phyloP scores from a whole-genome alignment of 129 eudicot genomes.

The Tanacetum coccineum region DNA sequence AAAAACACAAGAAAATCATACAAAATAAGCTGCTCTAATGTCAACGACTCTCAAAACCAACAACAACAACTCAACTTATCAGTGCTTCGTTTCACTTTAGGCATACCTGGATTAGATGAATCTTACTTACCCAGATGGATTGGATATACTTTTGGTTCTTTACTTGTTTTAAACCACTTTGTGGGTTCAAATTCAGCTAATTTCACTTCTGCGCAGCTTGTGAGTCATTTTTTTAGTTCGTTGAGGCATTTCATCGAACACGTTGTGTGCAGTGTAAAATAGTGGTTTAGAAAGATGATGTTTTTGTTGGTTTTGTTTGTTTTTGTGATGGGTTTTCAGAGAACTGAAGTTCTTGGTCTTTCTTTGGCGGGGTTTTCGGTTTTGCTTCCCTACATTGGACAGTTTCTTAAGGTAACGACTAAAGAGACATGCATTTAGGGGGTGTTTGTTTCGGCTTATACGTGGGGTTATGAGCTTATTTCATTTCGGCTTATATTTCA shows the following conservation, averaged over 20 bases:
- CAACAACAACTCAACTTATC: slow-evolving; percentile 86
- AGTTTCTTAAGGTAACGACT: slow-evolving; percentile 95
- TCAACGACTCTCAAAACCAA: slow-evolving; percentile 25
- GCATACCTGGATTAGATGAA: slow-evolving; percentile 88
- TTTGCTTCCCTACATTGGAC: slow-evolving; percentile 75
- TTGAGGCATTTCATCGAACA: slow-evolving; percentile 20
- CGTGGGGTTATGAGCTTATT: no score
- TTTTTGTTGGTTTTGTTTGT: not conserved
- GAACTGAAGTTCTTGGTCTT: slow-evolving; percentile 76
- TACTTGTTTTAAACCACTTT: slow-evolving; percentile 64
- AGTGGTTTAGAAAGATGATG: not conserved
- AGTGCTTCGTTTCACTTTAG: slow-evolving; percentile 90
- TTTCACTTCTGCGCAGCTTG: slow-evolving; percentile 69
- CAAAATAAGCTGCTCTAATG: slow-evolving; percentile 35
- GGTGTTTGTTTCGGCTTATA: no score
- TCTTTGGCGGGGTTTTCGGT: slow-evolving; percentile 75
- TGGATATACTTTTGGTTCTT: slow-evolving; percentile 74
- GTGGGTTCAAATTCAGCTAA: slow-evolving; percentile 51
- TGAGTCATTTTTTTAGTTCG: slow-evolving; percentile 35
- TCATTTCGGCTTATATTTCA: no score
- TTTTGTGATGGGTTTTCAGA: slow-evolving; percentile 36
- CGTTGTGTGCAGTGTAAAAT: slow-evolving; percentile 2
- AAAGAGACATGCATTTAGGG: not conserved
- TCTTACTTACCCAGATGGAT: slow-evolving; percentile 93
- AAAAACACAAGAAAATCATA: slow-evolving; percentile 14